Evolutionary conservation across 2,329 filamentous ascomycete genomes (phyloP), one percentile per base, ranked within the genome.

Genomic region (Basipetospora chlamydospora): DNA sequence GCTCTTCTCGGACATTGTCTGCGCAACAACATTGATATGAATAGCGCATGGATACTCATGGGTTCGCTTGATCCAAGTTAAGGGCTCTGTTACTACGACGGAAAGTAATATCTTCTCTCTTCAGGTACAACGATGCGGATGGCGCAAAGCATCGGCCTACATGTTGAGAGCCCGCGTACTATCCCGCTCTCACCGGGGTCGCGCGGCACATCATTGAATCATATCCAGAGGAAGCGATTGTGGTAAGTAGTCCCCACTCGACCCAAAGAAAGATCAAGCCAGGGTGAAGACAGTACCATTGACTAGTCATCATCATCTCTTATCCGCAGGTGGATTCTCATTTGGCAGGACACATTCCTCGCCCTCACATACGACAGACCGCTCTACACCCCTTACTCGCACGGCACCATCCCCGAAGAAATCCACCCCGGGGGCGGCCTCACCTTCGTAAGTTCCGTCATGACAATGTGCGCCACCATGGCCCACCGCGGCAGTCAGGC

Each of bases 21-120:
- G 7, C 35, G 35, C 13, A 37, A 37, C 12, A 37, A 37, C 11
- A 26, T 37, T 4, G 35, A 37, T 21, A 37, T 37, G 35, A 37
- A 37, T 17, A 31, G 26, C 20, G 21, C 35, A 7, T 37, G 35
- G 35, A 31, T 37, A 10, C 11, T 31, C 8, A 37, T 37, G 35
- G 35, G 35, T 35, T 6, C 11, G 33, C 17, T 17, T 26, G 3
- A 8, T n/a, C n/a, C n/a, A n/a, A n/a, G n/a, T n/a, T n/a, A n/a
- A n/a, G n/a, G n/a, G n/a, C n/a, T n/a, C n/a, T n/a, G n/a, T n/a
- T n/a, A n/a, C n/a, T n/a, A n/a, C n/a, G n/a, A n/a, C n/a, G n/a
- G n/a, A n/a, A n/a, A n/a, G n/a, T n/a, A n/a, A n/a, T n/a, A n/a
- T n/a, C n/a, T n/a, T n/a, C n/a, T n/a, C n/a, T n/a, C n/a, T n/a